Evolutionary conservation across 805 yeast species (phyloP), one percentile per base, ranked within the genome.

Genomic region (Spathaspora passalidarum): DNA sequence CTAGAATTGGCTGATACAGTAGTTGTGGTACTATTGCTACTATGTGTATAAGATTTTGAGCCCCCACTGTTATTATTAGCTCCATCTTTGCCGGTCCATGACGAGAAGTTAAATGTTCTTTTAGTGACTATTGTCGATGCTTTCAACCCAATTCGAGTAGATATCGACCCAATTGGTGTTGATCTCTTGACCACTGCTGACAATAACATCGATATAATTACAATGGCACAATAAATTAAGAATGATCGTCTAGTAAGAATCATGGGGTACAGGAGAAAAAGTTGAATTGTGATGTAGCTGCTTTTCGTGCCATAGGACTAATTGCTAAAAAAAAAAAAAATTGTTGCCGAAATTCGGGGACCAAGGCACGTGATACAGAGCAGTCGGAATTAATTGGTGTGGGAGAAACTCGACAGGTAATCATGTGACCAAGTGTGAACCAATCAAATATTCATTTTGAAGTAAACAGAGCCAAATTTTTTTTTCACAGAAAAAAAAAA

Each of bases 101-200:
- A 48, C 13, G 63, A 55, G 32, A 54, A 58, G 20, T 57, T 51
- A 42, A 57, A 60, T 6, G 47, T 40, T 21, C 62, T 51, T 18
- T 41, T 49, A n/a, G 42, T 43, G 21, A 45, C 29, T 20, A 51
- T 43, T 18, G 49, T 29, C 14, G 34, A 29, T 6, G 34, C n/a
- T 40, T 43, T 48, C 13, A 39, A 42, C 14, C 46, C 48, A 47
- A 25, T 42, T 16, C 49, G 47, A 4, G 45, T 46, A 13, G 23
- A n/a, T 7, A n/a, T 13, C 14, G 34, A 29, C 14, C 34, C 29
- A 18, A 36, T 32, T 9, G 49, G 46, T 42, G 48, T 38, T 22
- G 40, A 46, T 42, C 58, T 37, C 39, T 52, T 56, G 39, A 49
- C 46, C 17, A 50, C 48, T 32, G 50, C 36, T 21, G 60, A 57